Evolutionary conservation across 192 early-diverging fungal species (phyloP).

Genomic region (Glomus cerebriforme): DNA sequence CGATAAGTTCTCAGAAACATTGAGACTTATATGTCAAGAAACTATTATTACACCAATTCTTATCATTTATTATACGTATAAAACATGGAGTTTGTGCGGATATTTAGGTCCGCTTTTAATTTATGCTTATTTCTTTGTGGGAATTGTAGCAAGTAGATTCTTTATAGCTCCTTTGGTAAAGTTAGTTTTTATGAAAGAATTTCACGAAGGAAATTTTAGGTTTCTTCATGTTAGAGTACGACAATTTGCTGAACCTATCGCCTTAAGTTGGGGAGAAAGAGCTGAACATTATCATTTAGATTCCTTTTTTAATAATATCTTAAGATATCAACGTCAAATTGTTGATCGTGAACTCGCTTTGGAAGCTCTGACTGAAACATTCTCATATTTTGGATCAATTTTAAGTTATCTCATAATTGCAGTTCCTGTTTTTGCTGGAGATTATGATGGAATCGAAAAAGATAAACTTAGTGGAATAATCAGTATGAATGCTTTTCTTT

Average conservation of each 20-base stretch:
- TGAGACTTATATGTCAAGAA: constrained; percentile 58
- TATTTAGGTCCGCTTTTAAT: constrained; percentile 69
- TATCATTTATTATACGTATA: constrained; percentile 76
- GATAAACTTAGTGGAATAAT: constrained; percentile 77
- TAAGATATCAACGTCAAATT: constrained; percentile 58
- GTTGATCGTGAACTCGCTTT: constrained; percentile 54
- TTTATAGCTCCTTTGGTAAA: constrained; percentile 78
- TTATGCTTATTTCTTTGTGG: constrained; percentile 70
- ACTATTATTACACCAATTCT: constrained; percentile 74
- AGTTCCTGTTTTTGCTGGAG: constrained; percentile 79
- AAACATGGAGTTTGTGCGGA: constrained; percentile 68
- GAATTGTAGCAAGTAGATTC: constrained; percentile 58
- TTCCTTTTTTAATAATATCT: constrained; percentile 52
- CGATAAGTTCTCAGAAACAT: constrained; percentile 71
- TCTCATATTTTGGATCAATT: constrained; percentile 78
- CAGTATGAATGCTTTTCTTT: constrained; percentile 78
- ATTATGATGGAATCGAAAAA: constrained; percentile 68
- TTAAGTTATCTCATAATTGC: constrained; percentile 81
- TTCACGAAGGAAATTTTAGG: constrained; percentile 75
- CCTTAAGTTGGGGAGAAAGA: constrained; percentile 77
- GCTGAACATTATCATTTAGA: constrained; percentile 62
- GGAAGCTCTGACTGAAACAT: constrained; percentile 58
- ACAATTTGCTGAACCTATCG: constrained; percentile 77
- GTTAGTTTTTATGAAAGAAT: constrained; percentile 73
- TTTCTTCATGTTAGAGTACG: constrained; percentile 72